Evolutionary conservation across 495 filamentous ascomycete genomes (phyloP), one percentile per base, ranked within the genome.

Genomic region (Tuber brumale): DNA sequence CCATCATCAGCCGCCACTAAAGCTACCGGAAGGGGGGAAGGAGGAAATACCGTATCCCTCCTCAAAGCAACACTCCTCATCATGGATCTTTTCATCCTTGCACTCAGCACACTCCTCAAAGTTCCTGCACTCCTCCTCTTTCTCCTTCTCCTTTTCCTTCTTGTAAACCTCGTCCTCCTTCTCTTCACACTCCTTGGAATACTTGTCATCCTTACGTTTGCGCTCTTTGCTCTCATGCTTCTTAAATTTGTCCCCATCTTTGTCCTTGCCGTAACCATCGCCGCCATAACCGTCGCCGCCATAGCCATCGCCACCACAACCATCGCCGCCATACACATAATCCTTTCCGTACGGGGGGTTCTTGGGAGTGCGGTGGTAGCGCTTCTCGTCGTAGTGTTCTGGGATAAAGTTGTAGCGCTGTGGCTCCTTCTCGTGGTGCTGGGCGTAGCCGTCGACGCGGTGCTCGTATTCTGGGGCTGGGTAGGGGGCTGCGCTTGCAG

Each of bases 321-420:
- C 23, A 0, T 9, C 48, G 10, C 23, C 48, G 48, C 23, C n/a
- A n/a, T 61, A 61, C n/a, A 61, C 51, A 37, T 23, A 44, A 31
- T 71, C 41, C 21, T 61, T 61, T 27, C 51, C 51, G n/a, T 35
- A 27, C 0, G 51, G 70, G 48, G 41, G 70, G 27, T 4, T 19
- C 9, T 42, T 70, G 74, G 43, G 72, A 42, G 46, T 66, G 72
- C 75, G 73, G 75, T 41, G 46, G 39, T 72, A 43, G 18, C 75
- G 51, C 44, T n/a, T 44, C 21, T 41, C 51, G 19, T 72, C 42
- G 45, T 27, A 61, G 21, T 72, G 44, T 35, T 21, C 51, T 10
- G 70, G 70, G 27, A 31, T 23, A 23, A 42, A 72, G 39, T 14
- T 18, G 23, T 45, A 72, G 27, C 41, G 70, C 12, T 66, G 3